phyloP scores from a whole-genome alignment of 192 early-diverging fungal species.

The Obelidium mucronatum region DNA sequence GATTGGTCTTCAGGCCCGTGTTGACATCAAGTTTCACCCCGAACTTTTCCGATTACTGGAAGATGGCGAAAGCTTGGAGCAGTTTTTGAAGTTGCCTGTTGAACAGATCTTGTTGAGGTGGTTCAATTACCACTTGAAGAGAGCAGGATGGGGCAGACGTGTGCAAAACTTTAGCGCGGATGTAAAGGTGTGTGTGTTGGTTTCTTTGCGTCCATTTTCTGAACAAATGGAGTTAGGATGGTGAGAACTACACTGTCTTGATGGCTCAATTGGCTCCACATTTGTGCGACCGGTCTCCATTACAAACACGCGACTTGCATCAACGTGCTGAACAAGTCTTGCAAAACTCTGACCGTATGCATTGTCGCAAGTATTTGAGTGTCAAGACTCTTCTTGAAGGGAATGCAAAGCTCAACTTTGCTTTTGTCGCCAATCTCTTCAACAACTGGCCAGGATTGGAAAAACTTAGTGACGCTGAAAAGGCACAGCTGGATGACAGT shows the following conservation, averaged over 20 bases:
- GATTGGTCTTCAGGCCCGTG: conserved; percentile 93
- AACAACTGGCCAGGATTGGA: conserved; percentile 96
- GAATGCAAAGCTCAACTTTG: conserved; percentile 96
- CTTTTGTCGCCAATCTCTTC: conserved; percentile 98
- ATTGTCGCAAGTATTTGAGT: conserved; percentile 93
- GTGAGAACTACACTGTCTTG: conserved; percentile 93
- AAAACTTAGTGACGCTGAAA: conserved; percentile 87
- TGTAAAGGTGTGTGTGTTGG: conserved; percentile 63
- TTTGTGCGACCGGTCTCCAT: conserved; percentile 80
- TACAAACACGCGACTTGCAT: conserved; percentile 77
- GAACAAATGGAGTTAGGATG: conserved; percentile 64
- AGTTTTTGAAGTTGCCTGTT: conserved; percentile 91
- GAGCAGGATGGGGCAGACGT: conserved; percentile 82
- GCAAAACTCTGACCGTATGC: conserved; percentile 90
- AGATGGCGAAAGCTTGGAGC: conserved; percentile 91
- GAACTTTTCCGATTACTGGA: conserved; percentile 96
- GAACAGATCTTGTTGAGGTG: conserved; percentile 97
- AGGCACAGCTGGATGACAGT: conserved; percentile 84
- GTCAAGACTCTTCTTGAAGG: conserved; percentile 94
- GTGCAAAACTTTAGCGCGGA: conserved; percentile 93
- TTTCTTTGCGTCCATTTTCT: background rate
- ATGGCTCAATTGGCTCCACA: conserved; percentile 90
- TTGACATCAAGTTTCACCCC: conserved; percentile 98
- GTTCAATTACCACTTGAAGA: conserved; percentile 99
- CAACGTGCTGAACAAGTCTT: conserved; percentile 90